phyloP scores from a whole-genome alignment of 2,329 filamentous ascomycete species.

The Aurifilum marmelostoma region DNA sequence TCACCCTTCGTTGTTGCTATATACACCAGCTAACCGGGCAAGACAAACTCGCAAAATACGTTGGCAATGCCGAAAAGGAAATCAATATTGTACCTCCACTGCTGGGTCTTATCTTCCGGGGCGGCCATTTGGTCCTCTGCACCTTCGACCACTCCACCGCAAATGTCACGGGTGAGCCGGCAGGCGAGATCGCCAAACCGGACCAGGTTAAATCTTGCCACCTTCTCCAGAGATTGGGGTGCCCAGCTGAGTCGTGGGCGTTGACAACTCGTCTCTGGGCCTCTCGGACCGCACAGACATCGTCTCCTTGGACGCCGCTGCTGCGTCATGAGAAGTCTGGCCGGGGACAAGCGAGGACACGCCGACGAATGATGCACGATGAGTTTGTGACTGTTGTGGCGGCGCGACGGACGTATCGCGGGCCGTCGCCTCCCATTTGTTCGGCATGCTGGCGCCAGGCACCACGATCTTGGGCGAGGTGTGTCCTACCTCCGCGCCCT shows the following conservation, averaged over 20 bases:
- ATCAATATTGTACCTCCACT: not conserved
- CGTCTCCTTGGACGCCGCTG: not conserved
- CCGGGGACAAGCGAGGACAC: not conserved
- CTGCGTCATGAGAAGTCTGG: not conserved
- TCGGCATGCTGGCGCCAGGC: not conserved
- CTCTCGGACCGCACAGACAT: not conserved
- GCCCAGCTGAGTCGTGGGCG: constrained; percentile 9
- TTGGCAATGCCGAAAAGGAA: not conserved
- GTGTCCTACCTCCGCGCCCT: constrained; percentile 3
- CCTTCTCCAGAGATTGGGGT: constrained; percentile 13
- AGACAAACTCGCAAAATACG: not conserved
- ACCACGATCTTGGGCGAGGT: constrained; percentile 24
- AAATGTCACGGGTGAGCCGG: too few species aligned
- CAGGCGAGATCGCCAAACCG: too few species aligned
- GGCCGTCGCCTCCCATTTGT: constrained; percentile 18
- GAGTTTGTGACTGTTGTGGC: not conserved
- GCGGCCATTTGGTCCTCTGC: too few species aligned
- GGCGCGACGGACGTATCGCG: not conserved
- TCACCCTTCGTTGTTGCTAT: not conserved
- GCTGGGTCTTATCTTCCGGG: too few species aligned
- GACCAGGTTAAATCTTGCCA: constrained; percentile 24
- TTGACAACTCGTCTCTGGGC: not conserved
- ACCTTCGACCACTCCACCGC: too few species aligned
- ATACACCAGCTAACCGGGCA: not conserved
- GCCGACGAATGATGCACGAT: constrained; percentile 5